Evolutionary conservation across 148 eudicot species (phyloP), one percentile per base, ranked within the genome.

Genomic region (Fagopyrum homotropicum): DNA sequence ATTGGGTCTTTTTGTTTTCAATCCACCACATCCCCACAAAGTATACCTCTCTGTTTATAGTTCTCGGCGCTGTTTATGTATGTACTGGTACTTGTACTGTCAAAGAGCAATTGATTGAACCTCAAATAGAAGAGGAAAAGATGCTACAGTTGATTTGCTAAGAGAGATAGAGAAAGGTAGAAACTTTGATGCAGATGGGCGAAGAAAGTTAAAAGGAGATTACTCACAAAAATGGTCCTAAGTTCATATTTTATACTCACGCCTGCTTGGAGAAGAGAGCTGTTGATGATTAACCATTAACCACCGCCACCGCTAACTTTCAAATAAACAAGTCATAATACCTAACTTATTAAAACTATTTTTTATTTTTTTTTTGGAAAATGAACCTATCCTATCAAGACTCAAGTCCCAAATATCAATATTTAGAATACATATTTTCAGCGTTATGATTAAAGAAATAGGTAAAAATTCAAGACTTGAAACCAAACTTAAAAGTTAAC

Each of bases 281-380:
- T 73, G 43, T 73, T 73, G 76, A 54, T 73, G 76, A 73, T 73
- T 73, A 73, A 73, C 76, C 76, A 73, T 73, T 73, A 73, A 73
- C 76, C 76, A 73, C 76, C 76, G 76, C 76, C 76, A 30, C 76
- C 55, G 66, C 76, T 43, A 35, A 26, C 75, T 46, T 49, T 72
- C 30, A 72, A 72, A 72, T 35, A 66, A 66, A 43, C 46, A 43
- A 66, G 46, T 40, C 17, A 66, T 35, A 35, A 35, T 35, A 35
- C 40, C 40, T 35, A 35, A 35, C 40, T 35, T 35, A 35, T 35
- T 35, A 35, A 35, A 35, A 35, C 40, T 35, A 35, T 35, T 35
- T 1, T 35, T 35, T 35, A 35, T 35, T 35, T 35, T 0, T 35
- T 35, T 35, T 35, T 35, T 35, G 40, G 40, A 35, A 35, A 35